Evolutionary conservation across 176 grass and related monocot species (phyloP), one percentile per base, ranked within the genome.

Genomic region (Avena eriantha): DNA sequence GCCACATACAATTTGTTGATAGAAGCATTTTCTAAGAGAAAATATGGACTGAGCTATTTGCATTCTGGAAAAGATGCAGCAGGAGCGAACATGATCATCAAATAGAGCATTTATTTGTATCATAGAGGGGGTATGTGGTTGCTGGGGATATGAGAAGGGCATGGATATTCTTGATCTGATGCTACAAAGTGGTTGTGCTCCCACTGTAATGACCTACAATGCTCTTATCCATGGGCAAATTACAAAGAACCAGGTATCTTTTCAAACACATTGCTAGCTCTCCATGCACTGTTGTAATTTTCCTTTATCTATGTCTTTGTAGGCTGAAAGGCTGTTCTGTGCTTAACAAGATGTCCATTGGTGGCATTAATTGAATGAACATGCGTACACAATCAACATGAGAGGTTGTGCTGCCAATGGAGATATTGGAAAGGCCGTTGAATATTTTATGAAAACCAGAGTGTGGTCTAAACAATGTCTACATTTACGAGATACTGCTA

Each of bases 11-110:
- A 98, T 90, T 92, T 92, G 80, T 67, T 98, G 47, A 90, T 98
- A 91, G 90, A 95, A 78, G 96, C 93, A 93, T 98, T 98, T 70
- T 96, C 93, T 91, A 96, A 93, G 89, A 98, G 92, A 92, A 78
- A 96, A 98, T 69, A 94, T 92, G 79, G 92, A 96, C 76, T 81
- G 92, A 59, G 96, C 93, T 41, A 88, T 96, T 85, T 78, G 89
- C 50, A 89, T 98, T 86, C 91, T 96, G 49, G 90, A 94, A 95
- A 92, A n/a, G 88, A 96, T 98, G 96, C 78, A 92, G 61, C 96
- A 87, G 77, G 96, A 94, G 66, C 89, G 85, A 64, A 84, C 90
- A 70, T 90, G 87, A 65, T 85, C 92, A 78, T 95, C 93, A 79
- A 91, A 93, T 90, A 88, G 96, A 67, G 93, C 93, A 86, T 98